phyloP scores from a whole-genome alignment of 345 rosid genomes.

The Bruguiera sexangula region DNA sequence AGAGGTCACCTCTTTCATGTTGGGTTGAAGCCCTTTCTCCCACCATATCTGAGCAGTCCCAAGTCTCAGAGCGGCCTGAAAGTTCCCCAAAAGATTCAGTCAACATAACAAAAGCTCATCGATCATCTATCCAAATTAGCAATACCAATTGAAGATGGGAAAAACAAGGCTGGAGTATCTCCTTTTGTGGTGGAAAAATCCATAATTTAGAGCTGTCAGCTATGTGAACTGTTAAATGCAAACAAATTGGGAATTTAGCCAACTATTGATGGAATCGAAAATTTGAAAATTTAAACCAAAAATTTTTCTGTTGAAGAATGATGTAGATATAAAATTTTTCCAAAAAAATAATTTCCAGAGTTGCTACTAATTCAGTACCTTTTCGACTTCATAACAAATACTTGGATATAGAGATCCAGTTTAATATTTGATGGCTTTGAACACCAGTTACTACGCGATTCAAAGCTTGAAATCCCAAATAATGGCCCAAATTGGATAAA shows the following conservation, averaged over 20 bases:
- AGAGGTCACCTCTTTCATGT: slow-evolving; percentile 78
- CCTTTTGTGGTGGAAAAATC: neutral
- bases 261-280: neutral
- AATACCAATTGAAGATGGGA: neutral
- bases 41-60: slow-evolving; percentile 79
- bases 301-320: neutral
- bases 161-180: neutral
- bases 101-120: neutral
- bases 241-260: neutral
- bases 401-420: neutral
- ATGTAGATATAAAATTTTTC: neutral
- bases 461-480: neutral
- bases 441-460: neutral
- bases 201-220: neutral
- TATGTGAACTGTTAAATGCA: neutral
- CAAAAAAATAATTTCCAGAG: neutral
- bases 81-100: neutral
- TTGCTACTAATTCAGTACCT: neutral
- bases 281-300: neutral
- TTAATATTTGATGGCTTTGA: neutral
- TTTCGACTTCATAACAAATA: neutral
- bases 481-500: too few species aligned
- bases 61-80: slow-evolving; percentile 49
- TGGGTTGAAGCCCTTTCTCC: slow-evolving; percentile 75
- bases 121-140: neutral